phyloP scores from a whole-genome alignment of 352 stramenopile species.

The Achlya hypogyna region DNA sequence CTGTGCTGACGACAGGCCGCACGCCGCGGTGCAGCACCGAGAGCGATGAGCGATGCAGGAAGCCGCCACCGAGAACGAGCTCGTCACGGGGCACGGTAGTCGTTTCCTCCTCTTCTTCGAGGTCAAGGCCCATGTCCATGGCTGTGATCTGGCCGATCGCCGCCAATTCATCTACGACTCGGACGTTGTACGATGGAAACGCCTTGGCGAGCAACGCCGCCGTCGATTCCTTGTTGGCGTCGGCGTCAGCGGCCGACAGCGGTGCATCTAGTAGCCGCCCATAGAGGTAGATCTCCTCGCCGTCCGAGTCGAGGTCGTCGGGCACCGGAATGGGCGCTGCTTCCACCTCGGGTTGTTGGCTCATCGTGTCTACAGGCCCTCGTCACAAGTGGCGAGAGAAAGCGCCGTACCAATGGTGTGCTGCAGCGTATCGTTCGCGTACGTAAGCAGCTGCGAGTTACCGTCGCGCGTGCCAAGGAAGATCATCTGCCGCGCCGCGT shows the following conservation, averaged over 20 bases:
- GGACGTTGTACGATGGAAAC: slow-evolving; percentile 37
- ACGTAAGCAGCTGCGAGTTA: slow-evolving; percentile 63
- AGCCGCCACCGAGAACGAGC: slow-evolving; percentile 67
- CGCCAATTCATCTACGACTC: slow-evolving; percentile 52
- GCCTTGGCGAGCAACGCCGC: background rate
- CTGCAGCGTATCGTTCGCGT: slow-evolving; percentile 24
- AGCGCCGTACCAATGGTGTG: background rate
- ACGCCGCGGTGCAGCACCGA: slow-evolving; percentile 73
- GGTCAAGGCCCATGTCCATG: slow-evolving; percentile 68
- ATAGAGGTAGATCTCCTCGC: slow-evolving; percentile 18
- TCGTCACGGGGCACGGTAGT: slow-evolving; percentile 63
- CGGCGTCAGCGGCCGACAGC: background rate
- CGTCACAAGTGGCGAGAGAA: slow-evolving; percentile 21
- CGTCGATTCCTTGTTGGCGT: slow-evolving; percentile 1
- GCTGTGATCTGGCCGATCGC: slow-evolving; percentile 76
- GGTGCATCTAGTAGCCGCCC: slow-evolving; percentile 11
- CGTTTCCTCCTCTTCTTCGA: slow-evolving; percentile 44
- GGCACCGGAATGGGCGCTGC: slow-evolving; percentile 7
- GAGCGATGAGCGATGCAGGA: slow-evolving; percentile 45
- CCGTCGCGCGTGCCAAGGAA: slow-evolving; percentile 76
- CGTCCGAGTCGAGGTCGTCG: slow-evolving; percentile 18
- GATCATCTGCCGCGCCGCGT: slow-evolving; percentile 52
- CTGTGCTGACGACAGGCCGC: slow-evolving; percentile 73
- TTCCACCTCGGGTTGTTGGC: background rate
- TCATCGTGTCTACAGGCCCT: slow-evolving; percentile 13